A percentile compares a stretch with the other conserved stretches of the same genome.
These are phyloP conservation scores for Blastobotrys apis DNA, from an alignment of 1,139 yeast genomes.

Conservation along the genomic window DNA sequence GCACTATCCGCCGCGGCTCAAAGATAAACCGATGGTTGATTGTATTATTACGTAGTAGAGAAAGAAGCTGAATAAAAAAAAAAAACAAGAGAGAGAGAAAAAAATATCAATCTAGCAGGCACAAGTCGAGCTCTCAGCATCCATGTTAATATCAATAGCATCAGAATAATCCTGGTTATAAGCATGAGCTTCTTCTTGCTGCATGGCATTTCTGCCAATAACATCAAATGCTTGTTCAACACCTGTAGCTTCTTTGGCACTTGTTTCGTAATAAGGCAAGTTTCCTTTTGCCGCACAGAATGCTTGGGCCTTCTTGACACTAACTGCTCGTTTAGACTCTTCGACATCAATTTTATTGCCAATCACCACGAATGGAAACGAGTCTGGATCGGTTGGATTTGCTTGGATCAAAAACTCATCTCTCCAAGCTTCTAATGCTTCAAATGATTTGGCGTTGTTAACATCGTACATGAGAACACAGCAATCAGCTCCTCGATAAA, in stretches of 20 bases:
- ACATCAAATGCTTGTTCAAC: slow-evolving; percentile 96
- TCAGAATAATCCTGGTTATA: slow-evolving; percentile 92
- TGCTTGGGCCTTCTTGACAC: slow-evolving; percentile 78
- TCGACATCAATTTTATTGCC: slow-evolving; percentile 96
- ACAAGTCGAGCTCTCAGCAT: slow-evolving; percentile 72
- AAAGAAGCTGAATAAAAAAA: too few species aligned
- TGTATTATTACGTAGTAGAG: too few species aligned
- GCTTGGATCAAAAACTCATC: slow-evolving; percentile 94
- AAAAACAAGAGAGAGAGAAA: background rate
- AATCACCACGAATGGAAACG: slow-evolving; percentile 89
- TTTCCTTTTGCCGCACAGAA: slow-evolving; percentile 84
- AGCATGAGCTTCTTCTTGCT: slow-evolving; percentile 81
- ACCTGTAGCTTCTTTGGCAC: slow-evolving; percentile 90
- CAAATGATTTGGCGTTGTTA: slow-evolving; percentile 87
- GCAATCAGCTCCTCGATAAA: slow-evolving; percentile 97
- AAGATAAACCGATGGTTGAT: too few species aligned
- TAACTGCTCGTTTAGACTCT: slow-evolving; percentile 79
- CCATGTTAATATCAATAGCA: slow-evolving; percentile 91
- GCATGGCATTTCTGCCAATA: slow-evolving; percentile 90
- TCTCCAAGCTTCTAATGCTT: slow-evolving; percentile 85
- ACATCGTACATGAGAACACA: slow-evolving; percentile 95
- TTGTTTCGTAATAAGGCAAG: slow-evolving; percentile 88
- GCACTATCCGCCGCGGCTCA: too few species aligned
- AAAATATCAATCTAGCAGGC: slow-evolving; percentile 48
- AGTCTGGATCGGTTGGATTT: slow-evolving; percentile 87